Conservation (phyloP, 495 filamentous ascomycete genomes). For the Staphylotrichum longicolle region DNA sequence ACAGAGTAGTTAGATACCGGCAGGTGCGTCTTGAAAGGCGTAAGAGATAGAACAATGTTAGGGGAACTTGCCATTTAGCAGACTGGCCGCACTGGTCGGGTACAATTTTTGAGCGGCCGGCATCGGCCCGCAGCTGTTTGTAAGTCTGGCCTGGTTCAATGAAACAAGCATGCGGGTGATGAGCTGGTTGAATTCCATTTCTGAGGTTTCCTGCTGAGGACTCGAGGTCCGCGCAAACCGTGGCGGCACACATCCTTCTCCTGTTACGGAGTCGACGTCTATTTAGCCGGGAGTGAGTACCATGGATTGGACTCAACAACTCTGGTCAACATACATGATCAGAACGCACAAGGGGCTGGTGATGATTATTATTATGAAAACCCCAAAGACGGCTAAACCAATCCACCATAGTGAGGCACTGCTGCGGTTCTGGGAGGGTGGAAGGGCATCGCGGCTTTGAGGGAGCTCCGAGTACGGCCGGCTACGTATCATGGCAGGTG, state of each 20-base stretch:
- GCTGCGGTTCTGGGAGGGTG: no score
- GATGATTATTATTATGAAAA: background rate
- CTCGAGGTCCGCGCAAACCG: no score
- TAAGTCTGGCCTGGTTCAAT: background rate
- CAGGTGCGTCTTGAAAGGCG: background rate
- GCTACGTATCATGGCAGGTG: no score
- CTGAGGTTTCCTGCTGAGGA: no score
- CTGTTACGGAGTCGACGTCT: no score
- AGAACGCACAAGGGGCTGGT: background rate
- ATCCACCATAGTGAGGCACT: no score
- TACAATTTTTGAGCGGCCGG: background rate
- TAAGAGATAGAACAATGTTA: background rate
- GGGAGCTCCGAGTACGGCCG: no score
- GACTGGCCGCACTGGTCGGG: background rate
- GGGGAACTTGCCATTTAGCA: constrained; percentile 7
- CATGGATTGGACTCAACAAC: background rate
- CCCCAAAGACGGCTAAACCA: background rate
- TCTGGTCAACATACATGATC: background rate
- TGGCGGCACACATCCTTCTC: background rate
- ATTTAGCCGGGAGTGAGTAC: no score
- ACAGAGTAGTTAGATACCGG: background rate
- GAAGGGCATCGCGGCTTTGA: no score
- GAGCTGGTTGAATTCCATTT: no score
- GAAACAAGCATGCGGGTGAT: background rate
- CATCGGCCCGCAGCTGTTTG: background rate